Conservation (phyloP, 2,329 filamentous ascomycete species). For the Xylariaceae sp. region DNA sequence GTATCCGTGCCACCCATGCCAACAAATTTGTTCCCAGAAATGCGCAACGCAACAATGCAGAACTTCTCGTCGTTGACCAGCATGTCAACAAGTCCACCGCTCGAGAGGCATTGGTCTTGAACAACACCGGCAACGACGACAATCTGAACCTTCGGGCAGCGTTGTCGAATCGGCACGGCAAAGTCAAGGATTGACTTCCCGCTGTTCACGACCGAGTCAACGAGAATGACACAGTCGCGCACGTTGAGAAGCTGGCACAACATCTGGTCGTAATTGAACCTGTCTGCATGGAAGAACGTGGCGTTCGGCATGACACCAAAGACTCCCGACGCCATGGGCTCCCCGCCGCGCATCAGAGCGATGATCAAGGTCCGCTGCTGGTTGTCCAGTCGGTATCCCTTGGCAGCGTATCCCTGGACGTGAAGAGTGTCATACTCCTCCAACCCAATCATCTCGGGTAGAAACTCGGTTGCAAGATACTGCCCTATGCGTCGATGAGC, state of each 20-base stretch:
- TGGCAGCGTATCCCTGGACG: conserved; percentile 43
- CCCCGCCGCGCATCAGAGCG: conserved; percentile 58
- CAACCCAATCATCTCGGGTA: conserved; percentile 44
- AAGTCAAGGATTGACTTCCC: conserved; percentile 48
- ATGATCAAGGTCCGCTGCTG: conserved; percentile 50
- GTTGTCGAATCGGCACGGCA: conserved; percentile 40
- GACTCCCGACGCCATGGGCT: conserved; percentile 56
- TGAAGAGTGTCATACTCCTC: conserved; percentile 46
- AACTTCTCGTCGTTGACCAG: conserved; percentile 27
- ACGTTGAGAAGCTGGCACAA: conserved; percentile 37
- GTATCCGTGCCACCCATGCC: conserved; percentile 51
- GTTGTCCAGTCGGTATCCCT: conserved; percentile 42
- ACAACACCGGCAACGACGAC: conserved; percentile 40
- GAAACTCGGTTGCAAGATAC: conserved; percentile 48
- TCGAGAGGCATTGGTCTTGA: conserved; percentile 35
- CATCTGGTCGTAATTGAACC: conserved; percentile 37
- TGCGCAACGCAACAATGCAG: conserved; percentile 46
- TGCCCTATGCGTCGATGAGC: conserved; percentile 46
- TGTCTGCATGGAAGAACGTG: conserved; percentile 17
- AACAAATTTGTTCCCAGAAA: conserved; percentile 53
- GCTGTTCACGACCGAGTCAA: conserved; percentile 58
- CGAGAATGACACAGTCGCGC: conserved; percentile 42
- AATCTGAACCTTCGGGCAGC: conserved; percentile 33
- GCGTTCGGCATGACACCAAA: conserved; percentile 47
- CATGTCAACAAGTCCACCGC: conserved; percentile 10